Conservation (phyloP, 1,284 basidiomycete species). For the Pseudozyma thailandica region DNA sequence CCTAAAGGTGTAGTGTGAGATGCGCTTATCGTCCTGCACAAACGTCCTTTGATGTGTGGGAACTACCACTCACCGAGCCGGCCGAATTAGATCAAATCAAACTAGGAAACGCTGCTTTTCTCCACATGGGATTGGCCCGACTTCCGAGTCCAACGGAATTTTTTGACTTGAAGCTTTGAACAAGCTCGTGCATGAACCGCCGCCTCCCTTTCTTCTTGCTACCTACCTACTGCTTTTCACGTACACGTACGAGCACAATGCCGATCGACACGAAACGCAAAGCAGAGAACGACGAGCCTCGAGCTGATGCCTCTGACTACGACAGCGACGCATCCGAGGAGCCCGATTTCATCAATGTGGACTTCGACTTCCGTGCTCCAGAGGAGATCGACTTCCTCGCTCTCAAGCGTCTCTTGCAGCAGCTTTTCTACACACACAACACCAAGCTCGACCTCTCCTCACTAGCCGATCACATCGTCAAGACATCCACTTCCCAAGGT, state of each 20-base stretch:
- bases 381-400: conserved; percentile 61
- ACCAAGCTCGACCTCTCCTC: conserved; percentile 53
- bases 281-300: conserved; percentile 42
- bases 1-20: too few species aligned
- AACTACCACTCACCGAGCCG: too few species aligned
- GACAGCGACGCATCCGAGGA: conserved; percentile 45
- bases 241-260: conserved; percentile 10
- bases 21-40: too few species aligned
- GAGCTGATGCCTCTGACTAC: conserved; percentile 43
- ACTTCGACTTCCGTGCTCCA: conserved; percentile 63
- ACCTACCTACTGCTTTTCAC: background rate
- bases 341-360: conserved; percentile 65
- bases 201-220: background rate
- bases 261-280: conserved; percentile 45
- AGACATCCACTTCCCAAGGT: conserved; percentile 36
- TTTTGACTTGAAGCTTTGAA: conserved; percentile 7
- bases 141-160: conserved; percentile 15
- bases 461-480: conserved; percentile 52
- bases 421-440: conserved; percentile 66
- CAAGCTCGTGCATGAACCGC: conserved; percentile 1
- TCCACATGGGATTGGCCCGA: conserved; percentile 21
- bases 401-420: conserved; percentile 62
- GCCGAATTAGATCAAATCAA: background rate
- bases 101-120: background rate
- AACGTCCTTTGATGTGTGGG: too few species aligned